Percentiles rank a stretch among this genome's conserved stretches.
Evolutionary conservation across 179 eudicot species (phyloP).

Genomic region (Dionaea muscipula): DNA sequence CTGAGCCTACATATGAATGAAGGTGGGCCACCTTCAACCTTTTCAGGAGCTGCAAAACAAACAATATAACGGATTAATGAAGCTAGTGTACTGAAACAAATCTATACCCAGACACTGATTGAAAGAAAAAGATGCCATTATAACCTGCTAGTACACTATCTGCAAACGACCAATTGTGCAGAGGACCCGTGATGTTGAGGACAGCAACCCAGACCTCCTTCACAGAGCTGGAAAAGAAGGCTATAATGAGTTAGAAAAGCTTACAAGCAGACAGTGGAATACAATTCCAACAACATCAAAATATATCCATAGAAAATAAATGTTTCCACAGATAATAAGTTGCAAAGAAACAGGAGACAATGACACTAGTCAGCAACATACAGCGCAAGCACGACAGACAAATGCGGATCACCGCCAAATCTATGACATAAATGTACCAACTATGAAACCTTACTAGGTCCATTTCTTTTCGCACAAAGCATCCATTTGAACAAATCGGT

Average conservation of each 20-base stretch:
- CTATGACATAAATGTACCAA: too few species aligned
- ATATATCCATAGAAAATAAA: neutral
- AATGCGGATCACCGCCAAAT: too few species aligned
- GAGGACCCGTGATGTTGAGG: conserved; percentile 85
- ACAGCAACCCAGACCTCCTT: conserved; percentile 90
- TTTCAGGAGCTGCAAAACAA: conserved; percentile 53
- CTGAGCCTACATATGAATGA: conserved; percentile 85
- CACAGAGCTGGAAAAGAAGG: conserved; percentile 45
- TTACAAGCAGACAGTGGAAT: neutral
- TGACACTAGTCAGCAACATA: too few species aligned
- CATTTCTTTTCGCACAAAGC: too few species aligned
- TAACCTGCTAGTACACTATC: conserved; percentile 61
- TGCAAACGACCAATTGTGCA: conserved; percentile 86
- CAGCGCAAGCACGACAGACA: too few species aligned
- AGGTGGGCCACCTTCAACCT: conserved; percentile 56
- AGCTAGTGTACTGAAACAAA: neutral
- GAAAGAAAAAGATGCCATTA: neutral
- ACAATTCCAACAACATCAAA: neutral
- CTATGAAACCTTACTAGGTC: too few species aligned
- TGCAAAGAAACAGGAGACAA: too few species aligned
- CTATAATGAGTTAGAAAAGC: too few species aligned
- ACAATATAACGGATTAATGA: conserved; percentile 2
- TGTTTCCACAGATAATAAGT: too few species aligned
- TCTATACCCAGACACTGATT: neutral
- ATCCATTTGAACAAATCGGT: too few species aligned